Conservation (phyloP, 176 grass and related monocot species). For the Eleusine indica region DNA sequence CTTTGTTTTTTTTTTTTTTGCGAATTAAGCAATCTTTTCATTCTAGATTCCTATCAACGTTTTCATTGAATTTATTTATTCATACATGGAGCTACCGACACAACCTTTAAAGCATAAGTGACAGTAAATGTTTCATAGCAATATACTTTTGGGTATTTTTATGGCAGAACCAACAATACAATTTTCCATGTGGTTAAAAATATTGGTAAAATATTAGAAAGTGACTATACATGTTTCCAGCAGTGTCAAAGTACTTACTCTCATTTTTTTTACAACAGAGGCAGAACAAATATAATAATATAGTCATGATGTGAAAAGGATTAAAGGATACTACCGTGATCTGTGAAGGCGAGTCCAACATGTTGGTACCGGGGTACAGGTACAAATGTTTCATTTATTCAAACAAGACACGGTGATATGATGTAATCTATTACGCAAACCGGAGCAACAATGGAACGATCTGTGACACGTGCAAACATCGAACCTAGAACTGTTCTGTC, state of each 20-base stretch:
- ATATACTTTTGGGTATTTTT: background rate
- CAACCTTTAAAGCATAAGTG: background rate
- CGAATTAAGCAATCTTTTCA: background rate
- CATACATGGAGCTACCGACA: background rate
- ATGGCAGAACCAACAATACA: background rate
- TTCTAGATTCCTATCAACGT: background rate
- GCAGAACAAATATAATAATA: background rate
- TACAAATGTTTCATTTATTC: conserved; percentile 17
- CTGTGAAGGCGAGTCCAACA: background rate
- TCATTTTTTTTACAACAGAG: background rate
- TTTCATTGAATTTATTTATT: background rate
- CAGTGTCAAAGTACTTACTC: background rate
- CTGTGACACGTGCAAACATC: background rate
- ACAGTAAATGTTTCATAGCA: background rate
- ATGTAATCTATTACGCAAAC: background rate
- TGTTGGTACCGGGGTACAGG: background rate
- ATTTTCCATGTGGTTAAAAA: background rate
- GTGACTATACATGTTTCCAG: background rate
- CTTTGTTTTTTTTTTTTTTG: background rate
- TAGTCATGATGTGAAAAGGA: background rate
- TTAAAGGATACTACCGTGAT: background rate
- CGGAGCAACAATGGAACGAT: background rate
- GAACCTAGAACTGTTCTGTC: background rate
- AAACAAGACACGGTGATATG: background rate
- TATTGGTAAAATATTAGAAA: background rate